Evolutionary conservation across 2,329 filamentous ascomycete species (phyloP), one percentile per base, ranked within the genome.

Genomic region (Diaporthe australafricana): DNA sequence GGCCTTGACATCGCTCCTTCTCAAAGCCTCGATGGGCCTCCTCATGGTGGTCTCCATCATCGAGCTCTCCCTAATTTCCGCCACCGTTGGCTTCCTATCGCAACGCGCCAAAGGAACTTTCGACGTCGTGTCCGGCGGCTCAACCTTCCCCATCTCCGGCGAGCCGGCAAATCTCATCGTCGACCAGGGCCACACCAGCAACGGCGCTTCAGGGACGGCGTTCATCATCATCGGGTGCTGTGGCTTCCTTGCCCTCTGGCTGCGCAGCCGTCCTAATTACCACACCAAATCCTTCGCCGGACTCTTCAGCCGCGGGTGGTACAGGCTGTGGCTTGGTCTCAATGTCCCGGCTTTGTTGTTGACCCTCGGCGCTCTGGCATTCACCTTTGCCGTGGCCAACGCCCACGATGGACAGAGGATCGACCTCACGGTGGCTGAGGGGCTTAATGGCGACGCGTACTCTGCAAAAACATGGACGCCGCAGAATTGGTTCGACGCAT

Each of bases 121-220:
- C 57, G 70, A 67, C 6, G 75, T 83, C 73, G 68, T 68, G 16
- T 73, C 74, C 47, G 55, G 73, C 40, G 77, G 74, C 35, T 66
- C 74, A 0, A 76, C 75, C 27, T 76, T 80, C 68, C 62, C 68
- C 3, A 73, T 84, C 14, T 66, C 75, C 12, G 81, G 80, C 55
- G 70, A 76, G 2, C 82, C 83, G 1, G 67, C 71, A 4, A 47
- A 79, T 50, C 70, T 83, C 17, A 75, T 86, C 70, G 77, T 81
- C 53, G 76, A 84, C 72, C 81, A 83, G 55, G 83, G 84, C 17
- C 79, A 85, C 71, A 83, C 83, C 32, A 80, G 80, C 67, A 83
- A 85, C 48, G 81, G 79, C 35, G 84, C 85, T 1, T 80, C 80
- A 11, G 82, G 80, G 6, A 82, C 80, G 1, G 81, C 79, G 1